Evolutionary conservation across 805 yeast species (phyloP).

Genomic region (Ascoidea rubescens): DNA sequence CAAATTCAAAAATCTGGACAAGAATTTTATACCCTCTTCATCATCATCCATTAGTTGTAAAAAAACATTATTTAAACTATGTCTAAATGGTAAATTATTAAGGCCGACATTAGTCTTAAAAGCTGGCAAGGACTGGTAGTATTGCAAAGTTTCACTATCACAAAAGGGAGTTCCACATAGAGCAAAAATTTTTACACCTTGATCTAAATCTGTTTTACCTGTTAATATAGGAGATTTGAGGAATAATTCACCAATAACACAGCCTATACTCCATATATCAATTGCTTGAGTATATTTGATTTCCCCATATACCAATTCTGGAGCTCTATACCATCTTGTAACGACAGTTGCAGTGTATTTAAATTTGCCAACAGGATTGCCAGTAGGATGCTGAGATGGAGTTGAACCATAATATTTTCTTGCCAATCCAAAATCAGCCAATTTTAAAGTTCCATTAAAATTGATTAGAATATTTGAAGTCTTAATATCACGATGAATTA

Average conservation of each 20-base stretch:
- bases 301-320: conserved; percentile 81
- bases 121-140: conserved; percentile 41
- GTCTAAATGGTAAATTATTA: conserved; percentile 19
- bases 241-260: conserved; percentile 88
- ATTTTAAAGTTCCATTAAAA: conserved; percentile 60
- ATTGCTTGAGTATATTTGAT: conserved; percentile 83
- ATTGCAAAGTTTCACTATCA: neutral
- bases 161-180: conserved; percentile 66
- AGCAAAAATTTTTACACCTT: conserved; percentile 68
- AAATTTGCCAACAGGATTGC: conserved; percentile 14
- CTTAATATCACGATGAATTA: conserved; percentile 81
- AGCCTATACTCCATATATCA: conserved; percentile 96
- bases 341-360: conserved; percentile 64
- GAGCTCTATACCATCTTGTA: conserved; percentile 96
- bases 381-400: conserved; percentile 28
- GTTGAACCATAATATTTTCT: conserved; percentile 50
- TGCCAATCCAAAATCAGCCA: conserved; percentile 95
- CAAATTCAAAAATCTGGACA: conserved; percentile 47
- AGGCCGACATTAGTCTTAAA: conserved; percentile 29
- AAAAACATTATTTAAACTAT: conserved; percentile 38
- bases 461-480: conserved; percentile 89
- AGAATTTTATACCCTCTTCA: conserved; percentile 37
- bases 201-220: conserved; percentile 80
- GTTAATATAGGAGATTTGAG: conserved; percentile 69
- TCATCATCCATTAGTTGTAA: conserved; percentile 21